phyloP scores from a whole-genome alignment of 345 rosid genomes.

The Populus alba region DNA sequence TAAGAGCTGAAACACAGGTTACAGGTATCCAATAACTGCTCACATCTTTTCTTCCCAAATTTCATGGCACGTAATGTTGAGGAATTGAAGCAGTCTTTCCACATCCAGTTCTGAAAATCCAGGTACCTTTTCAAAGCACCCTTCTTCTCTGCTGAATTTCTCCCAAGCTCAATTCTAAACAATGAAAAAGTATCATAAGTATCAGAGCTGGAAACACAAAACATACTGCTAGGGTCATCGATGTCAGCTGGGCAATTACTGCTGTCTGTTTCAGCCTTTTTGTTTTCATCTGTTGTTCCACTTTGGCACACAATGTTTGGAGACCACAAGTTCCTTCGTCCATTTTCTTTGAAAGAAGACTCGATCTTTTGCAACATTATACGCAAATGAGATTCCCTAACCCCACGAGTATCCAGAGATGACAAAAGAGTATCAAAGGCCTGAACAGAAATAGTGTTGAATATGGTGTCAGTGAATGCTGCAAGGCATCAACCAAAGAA shows the following conservation, averaged over 20 bases:
- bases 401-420: constrained; percentile 84
- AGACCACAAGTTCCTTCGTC: constrained; percentile 34
- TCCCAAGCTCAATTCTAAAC: constrained; percentile 75
- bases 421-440: constrained; percentile 80
- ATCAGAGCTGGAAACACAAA: constrained; percentile 55
- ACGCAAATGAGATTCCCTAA: constrained; percentile 91
- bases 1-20: constrained; percentile 55
- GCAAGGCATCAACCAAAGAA: background rate
- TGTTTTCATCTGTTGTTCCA: constrained; percentile 38
- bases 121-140: constrained; percentile 64
- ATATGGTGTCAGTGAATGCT: background rate
- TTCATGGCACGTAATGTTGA: constrained; percentile 47
- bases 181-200: constrained; percentile 46
- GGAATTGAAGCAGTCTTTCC: constrained; percentile 61
- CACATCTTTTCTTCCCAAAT: constrained; percentile 55
- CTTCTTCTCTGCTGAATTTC: constrained; percentile 60
- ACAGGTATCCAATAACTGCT: constrained; percentile 60
- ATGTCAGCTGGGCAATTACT: constrained; percentile 35
- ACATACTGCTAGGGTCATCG: constrained; percentile 59
- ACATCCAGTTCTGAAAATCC: constrained; percentile 79
- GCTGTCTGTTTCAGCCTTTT: constrained; percentile 42
- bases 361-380: constrained; percentile 86
- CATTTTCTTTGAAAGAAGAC: constrained; percentile 66
- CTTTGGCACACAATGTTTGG: constrained; percentile 25
- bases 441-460: constrained; percentile 33